A percentile compares a stretch with the other conserved stretches of the same genome.
Conservation (phyloP, 2,329 filamentous ascomycete species). For the Colletotrichum nymphaeae region DNA sequence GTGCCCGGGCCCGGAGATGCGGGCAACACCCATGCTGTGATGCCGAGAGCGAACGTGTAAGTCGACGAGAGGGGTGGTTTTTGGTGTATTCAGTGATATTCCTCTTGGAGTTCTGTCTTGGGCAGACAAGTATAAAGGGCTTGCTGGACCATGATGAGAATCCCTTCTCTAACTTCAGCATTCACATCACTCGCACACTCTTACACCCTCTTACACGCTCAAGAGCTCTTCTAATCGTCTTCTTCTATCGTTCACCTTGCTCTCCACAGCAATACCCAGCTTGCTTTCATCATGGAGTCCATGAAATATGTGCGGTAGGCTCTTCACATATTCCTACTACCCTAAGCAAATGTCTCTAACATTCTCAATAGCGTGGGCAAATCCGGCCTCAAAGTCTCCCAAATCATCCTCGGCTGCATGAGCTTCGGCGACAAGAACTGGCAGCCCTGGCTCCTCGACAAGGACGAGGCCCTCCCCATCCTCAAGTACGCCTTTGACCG, state of each 20-base stretch:
- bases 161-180: background rate
- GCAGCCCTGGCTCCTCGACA: conserved; percentile 27
- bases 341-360: background rate
- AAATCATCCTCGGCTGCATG: conserved; percentile 28
- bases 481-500: conserved; percentile 30
- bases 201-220: background rate
- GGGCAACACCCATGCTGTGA: background rate
- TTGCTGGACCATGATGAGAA: background rate
- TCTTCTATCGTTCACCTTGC: background rate
- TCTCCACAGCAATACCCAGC: too few species aligned
- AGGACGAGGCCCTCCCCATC: conserved; percentile 25
- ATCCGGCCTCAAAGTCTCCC: conserved; percentile 29
- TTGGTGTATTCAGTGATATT: background rate
- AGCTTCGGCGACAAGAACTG: conserved; percentile 34
- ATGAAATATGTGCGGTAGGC: conserved; percentile 15
- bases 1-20: background rate
- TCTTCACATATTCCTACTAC: too few species aligned
- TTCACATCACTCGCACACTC: background rate
- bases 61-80: background rate
- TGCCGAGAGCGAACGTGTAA: background rate
- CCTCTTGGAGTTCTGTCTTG: background rate
- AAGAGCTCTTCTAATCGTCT: background rate
- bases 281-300: background rate
- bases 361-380: background rate
- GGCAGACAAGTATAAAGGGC: background rate